phyloP scores from a whole-genome alignment of 1,284 basidiomycete genomes.

The Malassezia brasiliensis region DNA sequence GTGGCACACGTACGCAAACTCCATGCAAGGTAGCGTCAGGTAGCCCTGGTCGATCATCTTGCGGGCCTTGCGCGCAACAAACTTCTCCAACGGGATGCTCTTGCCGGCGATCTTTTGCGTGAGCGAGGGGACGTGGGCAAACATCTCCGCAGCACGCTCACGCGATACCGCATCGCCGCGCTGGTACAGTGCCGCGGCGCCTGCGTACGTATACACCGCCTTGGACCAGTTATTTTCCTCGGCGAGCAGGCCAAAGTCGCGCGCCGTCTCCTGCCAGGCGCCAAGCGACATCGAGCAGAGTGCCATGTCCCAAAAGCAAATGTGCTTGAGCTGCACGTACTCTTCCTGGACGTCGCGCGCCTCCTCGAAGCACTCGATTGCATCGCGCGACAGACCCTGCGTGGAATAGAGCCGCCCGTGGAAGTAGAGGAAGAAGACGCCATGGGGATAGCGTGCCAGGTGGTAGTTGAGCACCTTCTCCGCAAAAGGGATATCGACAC shows the following conservation, averaged over 20 bases:
- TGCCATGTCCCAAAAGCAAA: constrained; percentile 45
- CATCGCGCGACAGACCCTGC: constrained; percentile 34
- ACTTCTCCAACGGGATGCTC: constrained; percentile 47
- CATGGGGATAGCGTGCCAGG: constrained; percentile 39
- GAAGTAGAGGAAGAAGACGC: constrained; percentile 48
- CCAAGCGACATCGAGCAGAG: constrained; percentile 43
- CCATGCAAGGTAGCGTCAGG: constrained; percentile 38
- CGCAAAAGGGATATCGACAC: constrained; percentile 42
- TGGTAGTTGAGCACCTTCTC: constrained; percentile 46
- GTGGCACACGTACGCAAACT: constrained; percentile 46
- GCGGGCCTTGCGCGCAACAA: constrained; percentile 39
- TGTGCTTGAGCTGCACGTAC: constrained; percentile 46
- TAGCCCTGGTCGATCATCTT: constrained; percentile 37
- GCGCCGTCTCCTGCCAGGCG: constrained; percentile 32
- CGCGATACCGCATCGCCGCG: constrained; percentile 14
- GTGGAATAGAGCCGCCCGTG: constrained; percentile 46
- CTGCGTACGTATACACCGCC: constrained; percentile 44
- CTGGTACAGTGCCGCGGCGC: constrained; percentile 34
- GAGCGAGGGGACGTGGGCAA: constrained; percentile 27
- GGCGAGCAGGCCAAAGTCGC: constrained; percentile 32
- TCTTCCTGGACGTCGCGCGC: constrained; percentile 44
- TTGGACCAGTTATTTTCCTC: constrained; percentile 47
- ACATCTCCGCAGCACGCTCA: constrained; percentile 28
- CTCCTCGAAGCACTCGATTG: constrained; percentile 33
- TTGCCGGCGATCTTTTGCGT: constrained; percentile 47